Evolutionary conservation across 2,329 filamentous ascomycete species (phyloP), one percentile per base, ranked within the genome.

Genomic region (Beauveria sp.): DNA sequence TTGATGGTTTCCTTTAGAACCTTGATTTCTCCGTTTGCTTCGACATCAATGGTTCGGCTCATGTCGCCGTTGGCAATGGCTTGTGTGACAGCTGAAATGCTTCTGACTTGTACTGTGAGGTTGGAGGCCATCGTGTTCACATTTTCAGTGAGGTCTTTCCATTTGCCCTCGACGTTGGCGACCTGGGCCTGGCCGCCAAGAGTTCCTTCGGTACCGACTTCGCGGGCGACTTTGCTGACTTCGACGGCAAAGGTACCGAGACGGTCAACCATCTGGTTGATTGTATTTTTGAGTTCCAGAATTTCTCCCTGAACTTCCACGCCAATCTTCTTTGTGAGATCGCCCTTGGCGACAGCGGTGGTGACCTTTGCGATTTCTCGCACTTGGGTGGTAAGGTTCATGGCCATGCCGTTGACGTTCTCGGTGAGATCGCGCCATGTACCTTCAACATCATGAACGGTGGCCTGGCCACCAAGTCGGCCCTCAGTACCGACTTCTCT

Each of bases 201-300:
- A 54, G 92, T 93, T 66, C 93, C 93, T 74, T 98, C 93, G 2
- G 93, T 98, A 68, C 93, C 93, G 79, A 98, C 93, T 77, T 98
- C 93, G 72, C 91, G 88, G 54, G 93, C 93, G 66, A 98, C 87
- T 73, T 95, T 93, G 73, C 93, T 97, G 72, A 98, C 93, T 74
- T 98, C 93, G 67, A 95, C 95, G 62, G 93, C 93, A 73, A 98
- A 98, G 51, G 93, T 93, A 68, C 96, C 91, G 50, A 98, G 82
- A 69, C 96, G 92, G 74, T 98, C 93, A 72, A 98, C 95, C 93
- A 98, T 98, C 71, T 90, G 96, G 75, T 98, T 98, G 79, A 98
- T 98, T 8, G 93, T 99, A 70, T 93, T 91, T 78, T 99, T 99
- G 65, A 99, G 80, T 72, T 96, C 91, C 58, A 96, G 78, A 68